Evolutionary conservation across 495 filamentous ascomycete genomes (phyloP).

Genomic region (Hypoxylon trugodes): DNA sequence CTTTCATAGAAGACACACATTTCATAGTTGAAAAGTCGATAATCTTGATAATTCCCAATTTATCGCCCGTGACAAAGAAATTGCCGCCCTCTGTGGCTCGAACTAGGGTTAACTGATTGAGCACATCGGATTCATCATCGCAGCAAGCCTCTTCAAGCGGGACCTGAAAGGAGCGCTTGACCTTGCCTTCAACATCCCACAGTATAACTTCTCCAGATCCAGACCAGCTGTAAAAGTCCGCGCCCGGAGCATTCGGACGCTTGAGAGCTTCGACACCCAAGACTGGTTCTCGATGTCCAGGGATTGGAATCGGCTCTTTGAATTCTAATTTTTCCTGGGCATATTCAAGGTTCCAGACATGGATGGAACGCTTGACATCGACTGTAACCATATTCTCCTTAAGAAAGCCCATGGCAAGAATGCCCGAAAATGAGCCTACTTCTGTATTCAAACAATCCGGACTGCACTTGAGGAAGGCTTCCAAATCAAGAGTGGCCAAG

Average conservation of each 20-base stretch:
- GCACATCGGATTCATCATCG: constrained; percentile 62
- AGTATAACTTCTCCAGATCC: constrained; percentile 77
- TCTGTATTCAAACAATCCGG: constrained; percentile 41
- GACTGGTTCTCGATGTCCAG: constrained; percentile 81
- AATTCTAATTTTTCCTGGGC: constrained; percentile 40
- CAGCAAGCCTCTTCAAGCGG: constrained; percentile 70
- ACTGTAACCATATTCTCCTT: constrained; percentile 75
- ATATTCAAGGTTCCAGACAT: constrained; percentile 63
- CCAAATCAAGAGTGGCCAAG: constrained; percentile 50
- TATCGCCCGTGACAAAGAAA: constrained; percentile 83
- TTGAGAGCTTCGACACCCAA: constrained; percentile 74
- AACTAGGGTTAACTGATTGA: constrained; percentile 81
- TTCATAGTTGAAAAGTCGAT: constrained; percentile 58
- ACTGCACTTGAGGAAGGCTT: constrained; percentile 48
- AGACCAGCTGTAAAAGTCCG: constrained; percentile 89
- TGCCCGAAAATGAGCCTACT: constrained; percentile 41
- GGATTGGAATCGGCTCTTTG: constrained; percentile 56
- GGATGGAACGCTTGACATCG: constrained; percentile 75
- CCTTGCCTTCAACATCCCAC: constrained; percentile 79
- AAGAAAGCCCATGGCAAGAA: constrained; percentile 74
- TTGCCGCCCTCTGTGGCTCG: constrained; percentile 66
- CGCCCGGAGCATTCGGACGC: constrained; percentile 61
- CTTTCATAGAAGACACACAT: constrained; percentile 73
- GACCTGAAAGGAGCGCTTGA: constrained; percentile 68
- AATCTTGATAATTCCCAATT: constrained; percentile 77